A percentile compares a stretch with the other conserved stretches of the same genome.
Conservation (phyloP, 2,329 filamentous ascomycete genomes). For the Ceratocystis lukuohia region DNA sequence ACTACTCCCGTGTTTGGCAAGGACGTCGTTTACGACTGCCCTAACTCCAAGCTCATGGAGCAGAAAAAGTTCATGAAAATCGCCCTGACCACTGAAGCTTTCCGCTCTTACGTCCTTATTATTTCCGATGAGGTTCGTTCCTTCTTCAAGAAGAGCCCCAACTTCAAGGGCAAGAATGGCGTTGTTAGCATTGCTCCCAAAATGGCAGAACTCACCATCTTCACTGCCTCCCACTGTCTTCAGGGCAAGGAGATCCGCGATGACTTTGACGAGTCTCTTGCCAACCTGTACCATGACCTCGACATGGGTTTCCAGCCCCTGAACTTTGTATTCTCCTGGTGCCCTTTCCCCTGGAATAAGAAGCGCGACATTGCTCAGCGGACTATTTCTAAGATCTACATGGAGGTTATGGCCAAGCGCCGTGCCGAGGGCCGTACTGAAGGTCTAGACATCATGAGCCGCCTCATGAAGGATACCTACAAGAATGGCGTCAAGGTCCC, state of each 20-base stretch:
- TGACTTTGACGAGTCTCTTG: conserved; percentile 68
- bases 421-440: conserved; percentile 40
- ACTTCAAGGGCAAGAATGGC: conserved; percentile 56
- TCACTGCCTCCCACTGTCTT: conserved; percentile 72
- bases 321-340: conserved; percentile 85
- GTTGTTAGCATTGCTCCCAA: conserved; percentile 57
- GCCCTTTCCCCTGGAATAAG: conserved; percentile 76
- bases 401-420: conserved; percentile 65
- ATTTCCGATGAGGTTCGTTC: conserved; percentile 61
- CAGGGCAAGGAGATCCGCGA: conserved; percentile 73
- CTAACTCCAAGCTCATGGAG: conserved; percentile 86
- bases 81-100: conserved; percentile 60
- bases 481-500: conserved; percentile 70
- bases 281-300: conserved; percentile 72
- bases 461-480: conserved; percentile 73
- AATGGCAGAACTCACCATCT: conserved; percentile 80
- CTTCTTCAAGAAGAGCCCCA: conserved; percentile 54
- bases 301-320: conserved; percentile 82
- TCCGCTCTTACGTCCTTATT: conserved; percentile 62
- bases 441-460: conserved; percentile 72
- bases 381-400: conserved; percentile 70
- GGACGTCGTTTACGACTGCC: conserved; percentile 82
- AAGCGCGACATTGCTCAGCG: conserved; percentile 65
- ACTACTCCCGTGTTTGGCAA: conserved; percentile 62
- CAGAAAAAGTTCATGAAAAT: conserved; percentile 92